Evolutionary conservation across 345 rosid species (phyloP).

Genomic region (Boechera divaricarpa): DNA sequence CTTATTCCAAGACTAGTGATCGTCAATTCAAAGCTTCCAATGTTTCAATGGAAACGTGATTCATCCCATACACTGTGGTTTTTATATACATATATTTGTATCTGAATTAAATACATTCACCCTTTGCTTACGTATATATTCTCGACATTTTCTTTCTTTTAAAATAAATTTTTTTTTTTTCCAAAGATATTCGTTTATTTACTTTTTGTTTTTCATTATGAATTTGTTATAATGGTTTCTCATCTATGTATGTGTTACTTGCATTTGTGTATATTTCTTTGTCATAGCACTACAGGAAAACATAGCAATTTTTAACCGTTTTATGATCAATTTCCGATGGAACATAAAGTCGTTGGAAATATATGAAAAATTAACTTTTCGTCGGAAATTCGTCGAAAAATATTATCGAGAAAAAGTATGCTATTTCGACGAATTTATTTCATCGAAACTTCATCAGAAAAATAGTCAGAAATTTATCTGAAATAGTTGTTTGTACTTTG

Average conservation of each 20-base stretch:
- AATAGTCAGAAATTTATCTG: no score
- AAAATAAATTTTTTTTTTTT: no score
- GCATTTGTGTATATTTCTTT: background rate
- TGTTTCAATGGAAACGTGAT: constrained; percentile 17
- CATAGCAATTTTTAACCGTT: no score
- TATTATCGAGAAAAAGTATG: no score
- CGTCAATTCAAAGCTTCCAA: background rate
- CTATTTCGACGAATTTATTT: no score
- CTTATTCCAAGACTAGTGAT: background rate
- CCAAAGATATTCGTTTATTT: background rate
- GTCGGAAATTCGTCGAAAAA: no score
- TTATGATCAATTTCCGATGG: no score
- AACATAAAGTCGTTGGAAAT: no score
- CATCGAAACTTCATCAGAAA: no score
- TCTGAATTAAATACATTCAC: background rate
- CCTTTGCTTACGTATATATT: constrained; percentile 24
- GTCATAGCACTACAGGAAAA: no score
- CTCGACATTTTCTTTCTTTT: background rate
- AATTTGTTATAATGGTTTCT: background rate
- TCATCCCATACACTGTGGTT: background rate
- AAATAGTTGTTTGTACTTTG: no score
- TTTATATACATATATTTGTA: background rate
- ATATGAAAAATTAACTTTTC: no score
- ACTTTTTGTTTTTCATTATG: background rate
- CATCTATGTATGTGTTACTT: background rate